Conservation (phyloP, 2,329 filamentous ascomycete genomes). For the Alternaria ventricosa region DNA sequence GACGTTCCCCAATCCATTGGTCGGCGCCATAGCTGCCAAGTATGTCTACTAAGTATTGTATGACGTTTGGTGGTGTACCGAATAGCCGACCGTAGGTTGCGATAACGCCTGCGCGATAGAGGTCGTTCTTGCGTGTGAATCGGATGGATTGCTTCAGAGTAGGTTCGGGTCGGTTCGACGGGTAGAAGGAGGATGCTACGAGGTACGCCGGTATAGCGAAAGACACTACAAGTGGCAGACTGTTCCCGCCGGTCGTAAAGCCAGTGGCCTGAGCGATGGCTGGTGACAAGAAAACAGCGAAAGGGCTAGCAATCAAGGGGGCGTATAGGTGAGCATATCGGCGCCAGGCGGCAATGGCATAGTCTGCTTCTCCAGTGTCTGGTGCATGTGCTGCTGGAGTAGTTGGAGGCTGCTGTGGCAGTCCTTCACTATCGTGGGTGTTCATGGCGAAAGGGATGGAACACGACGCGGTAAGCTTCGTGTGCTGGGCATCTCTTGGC, state of each 20-base stretch:
- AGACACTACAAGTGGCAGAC: slow-evolving; percentile 1
- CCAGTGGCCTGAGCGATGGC: slow-evolving; percentile 2
- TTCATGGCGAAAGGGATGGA: background rate
- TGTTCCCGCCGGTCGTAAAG: background rate
- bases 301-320: slow-evolving; percentile 18
- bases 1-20: slow-evolving; percentile 14
- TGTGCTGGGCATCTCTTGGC: background rate
- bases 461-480: background rate
- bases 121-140: slow-evolving; percentile 21
- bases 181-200: slow-evolving; percentile 17
- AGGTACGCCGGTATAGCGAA: slow-evolving; percentile 22
- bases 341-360: background rate
- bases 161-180: slow-evolving; percentile 14
- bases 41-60: slow-evolving; percentile 17
- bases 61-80: slow-evolving; percentile 16
- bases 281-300: slow-evolving; percentile 6
- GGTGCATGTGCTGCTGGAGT: background rate
- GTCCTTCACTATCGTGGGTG: background rate
- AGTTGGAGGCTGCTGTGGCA: background rate
- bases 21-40: slow-evolving; percentile 7
- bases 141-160: slow-evolving; percentile 15
- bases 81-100: slow-evolving; percentile 22
- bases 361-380: background rate
- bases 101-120: slow-evolving; percentile 22
- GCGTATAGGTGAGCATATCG: slow-evolving; percentile 24